Evolutionary conservation across 2,329 filamentous ascomycete genomes (phyloP).

Genomic region (Penicillium sp.): DNA sequence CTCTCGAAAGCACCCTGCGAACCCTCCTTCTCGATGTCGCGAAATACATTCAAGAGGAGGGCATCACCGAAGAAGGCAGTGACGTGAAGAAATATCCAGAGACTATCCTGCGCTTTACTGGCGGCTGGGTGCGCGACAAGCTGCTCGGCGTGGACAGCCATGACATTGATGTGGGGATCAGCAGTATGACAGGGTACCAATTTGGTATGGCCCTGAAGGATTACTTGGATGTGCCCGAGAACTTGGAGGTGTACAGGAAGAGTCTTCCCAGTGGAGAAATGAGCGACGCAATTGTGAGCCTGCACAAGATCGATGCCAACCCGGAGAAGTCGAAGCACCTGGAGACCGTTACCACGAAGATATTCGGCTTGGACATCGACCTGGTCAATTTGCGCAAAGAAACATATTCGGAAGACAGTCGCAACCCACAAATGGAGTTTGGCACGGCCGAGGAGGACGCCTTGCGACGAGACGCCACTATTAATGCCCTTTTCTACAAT

Average conservation of each 20-base stretch:
- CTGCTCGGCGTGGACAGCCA: conserved; percentile 51
- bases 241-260: conserved; percentile 49
- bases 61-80: conserved; percentile 46
- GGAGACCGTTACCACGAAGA: conserved; percentile 83
- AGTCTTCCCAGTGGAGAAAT: conserved; percentile 55
- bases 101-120: conserved; percentile 52
- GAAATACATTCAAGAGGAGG: conserved; percentile 57
- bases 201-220: conserved; percentile 51
- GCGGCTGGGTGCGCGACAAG: conserved; percentile 57
- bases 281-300: conserved; percentile 68
- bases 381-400: conserved; percentile 94
- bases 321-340: conserved; percentile 96
- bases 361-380: conserved; percentile 87
- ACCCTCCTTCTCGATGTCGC: conserved; percentile 83
- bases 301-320: conserved; percentile 89
- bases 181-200: conserved; percentile 54
- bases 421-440: conserved; percentile 91
- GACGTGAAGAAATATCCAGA: conserved; percentile 23
- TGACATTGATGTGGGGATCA: conserved; percentile 55
- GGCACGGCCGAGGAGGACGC: conserved; percentile 91
- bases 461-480: conserved; percentile 82
- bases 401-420: conserved; percentile 83
- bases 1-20: conserved; percentile 72
- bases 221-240: conserved; percentile 46
- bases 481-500: conserved; percentile 97